Evolutionary conservation across 352 stramenopile genomes (phyloP), one percentile per base, ranked within the genome.

Genomic region (Globisporangium cystogenes): DNA sequence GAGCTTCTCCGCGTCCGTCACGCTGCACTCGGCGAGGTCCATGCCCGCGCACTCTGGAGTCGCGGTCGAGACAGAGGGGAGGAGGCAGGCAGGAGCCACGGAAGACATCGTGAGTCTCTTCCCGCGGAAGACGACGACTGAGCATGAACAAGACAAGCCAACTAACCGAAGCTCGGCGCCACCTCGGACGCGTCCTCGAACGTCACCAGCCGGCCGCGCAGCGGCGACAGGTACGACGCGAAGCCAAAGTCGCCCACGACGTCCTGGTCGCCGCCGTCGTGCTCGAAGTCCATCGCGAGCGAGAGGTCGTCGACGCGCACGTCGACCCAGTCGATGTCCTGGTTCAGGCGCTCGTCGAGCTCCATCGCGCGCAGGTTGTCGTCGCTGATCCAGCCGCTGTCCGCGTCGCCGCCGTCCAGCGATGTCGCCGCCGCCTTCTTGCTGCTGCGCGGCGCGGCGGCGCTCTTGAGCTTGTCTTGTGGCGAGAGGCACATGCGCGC

Each of bases 271-370:
- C 54, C 42, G 54, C 69, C 52, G 35, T 76, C 61, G 55, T 71
- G 62, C 26, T 48, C 59, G 45, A 82, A 76, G 46, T 82, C 76
- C 55, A 90, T 68, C 48, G 65, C 67, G 42, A 92, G 65, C 40
- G 69, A 67, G 29, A 81, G 48, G 18, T 86, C 76, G 59, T 90
- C 74, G 44, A 89, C 77, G 56, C 86, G 69, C 33, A 55, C 60
- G 8, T 90, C 77, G 12, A 90, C 77, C 82, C 82, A 93, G 64
- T 93, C 82, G 54, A 93, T 89, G 44, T 93, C 82, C 47, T 93
- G 72, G 58, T 74, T 88, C 53, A 90, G 59, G 44, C 72, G 65
- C 36, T 88, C 79, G 67, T 90, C 79, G 26, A 88, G 70, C 53
- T 87, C 82, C 62, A 93, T 74, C 39, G 74, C 60, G 47, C 77